Base-by-base conservation (phyloP, 345 rosid species). In the Kernera saxatilis region DNA sequence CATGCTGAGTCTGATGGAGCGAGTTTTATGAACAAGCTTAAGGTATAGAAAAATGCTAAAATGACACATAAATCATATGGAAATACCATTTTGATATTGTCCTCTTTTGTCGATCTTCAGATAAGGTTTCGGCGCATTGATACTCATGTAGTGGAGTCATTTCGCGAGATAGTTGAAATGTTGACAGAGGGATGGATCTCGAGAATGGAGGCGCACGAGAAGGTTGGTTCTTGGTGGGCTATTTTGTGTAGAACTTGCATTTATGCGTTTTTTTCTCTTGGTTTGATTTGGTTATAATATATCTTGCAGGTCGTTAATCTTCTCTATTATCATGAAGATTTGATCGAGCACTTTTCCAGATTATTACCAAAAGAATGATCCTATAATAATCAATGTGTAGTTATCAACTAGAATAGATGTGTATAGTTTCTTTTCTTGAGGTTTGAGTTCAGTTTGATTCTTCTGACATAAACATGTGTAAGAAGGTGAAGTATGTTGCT, bases 251-350 rank as follows among this genome's bases (percentile, higher is more conserved):
- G 22, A 2, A 5, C 15, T 39, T 39, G 17, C 8, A 13, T 17
- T 62, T 44, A 1, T 62, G 27, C 14, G 12, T 18, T 13, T 44
- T 17, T 19, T 56, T 30, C 13, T 40, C 41, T 45, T 44, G 54
- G 68, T 44, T 63, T 63, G 18, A 63, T 44, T 29, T 63, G 68
- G 29, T 43, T 62, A 29, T 43, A 18, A 13, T 26, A 29, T 5
- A 32, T 14, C 29, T 32, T 32, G 33, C 57, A 64, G 69, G 69
- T 48, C 35, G 5, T 3, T 49, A n/a, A 49, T 6, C 8, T 35
- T 64, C 57, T 64, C n/a, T 49, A 48, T 5, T 33, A 48, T 33
- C 69, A 64, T 64, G 57, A 64, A 14, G 69, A 64, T 64, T 64
- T 64, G 56, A 64, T 35, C 23, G 32, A 64, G 30, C 57, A 48